These are phyloP conservation scores for Choiromyces venosus DNA, from an alignment of 495 filamentous ascomycete species.

Conservation along the genomic window DNA sequence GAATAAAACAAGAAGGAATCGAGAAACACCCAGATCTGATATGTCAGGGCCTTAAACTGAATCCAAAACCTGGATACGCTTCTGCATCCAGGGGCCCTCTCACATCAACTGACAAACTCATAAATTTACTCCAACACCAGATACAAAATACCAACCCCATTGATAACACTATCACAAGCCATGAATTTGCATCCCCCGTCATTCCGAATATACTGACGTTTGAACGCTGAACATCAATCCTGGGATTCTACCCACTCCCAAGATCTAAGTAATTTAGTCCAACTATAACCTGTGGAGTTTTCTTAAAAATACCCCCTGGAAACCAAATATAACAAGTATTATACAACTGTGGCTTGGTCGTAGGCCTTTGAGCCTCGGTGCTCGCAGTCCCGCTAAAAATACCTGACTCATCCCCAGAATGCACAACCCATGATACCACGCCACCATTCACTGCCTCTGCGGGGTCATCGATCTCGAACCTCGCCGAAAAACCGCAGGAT, in stretches of 20 bases:
- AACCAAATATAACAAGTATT: slow-evolving; percentile 1
- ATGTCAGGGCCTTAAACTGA: too few species aligned
- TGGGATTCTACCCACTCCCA: not conserved
- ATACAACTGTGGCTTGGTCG: not conserved
- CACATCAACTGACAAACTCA: too few species aligned
- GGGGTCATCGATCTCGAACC: too few species aligned
- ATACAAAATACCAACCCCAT: slow-evolving; percentile 7
- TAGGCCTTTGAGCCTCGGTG: not conserved
- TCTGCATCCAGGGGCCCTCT: too few species aligned
- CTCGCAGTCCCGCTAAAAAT: slow-evolving; percentile 3
- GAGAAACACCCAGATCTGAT: too few species aligned
- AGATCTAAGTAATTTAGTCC: slow-evolving; percentile 6
- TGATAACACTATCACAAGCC: not conserved
- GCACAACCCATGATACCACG: not conserved
- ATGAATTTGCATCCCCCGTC: slow-evolving; percentile 6
- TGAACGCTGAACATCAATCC: not conserved
- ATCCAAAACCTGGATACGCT: too few species aligned
- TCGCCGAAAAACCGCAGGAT: too few species aligned
- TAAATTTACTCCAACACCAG: slow-evolving; percentile 6
- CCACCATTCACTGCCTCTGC: too few species aligned
- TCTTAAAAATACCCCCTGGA: not conserved
- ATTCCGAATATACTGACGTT: slow-evolving; percentile 5
- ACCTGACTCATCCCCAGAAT: not conserved
- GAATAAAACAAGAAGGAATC: too few species aligned
- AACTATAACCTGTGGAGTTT: not conserved